phyloP scores from a whole-genome alignment of 2,329 filamentous ascomycete genomes.

The Aureobasidium sp. region DNA sequence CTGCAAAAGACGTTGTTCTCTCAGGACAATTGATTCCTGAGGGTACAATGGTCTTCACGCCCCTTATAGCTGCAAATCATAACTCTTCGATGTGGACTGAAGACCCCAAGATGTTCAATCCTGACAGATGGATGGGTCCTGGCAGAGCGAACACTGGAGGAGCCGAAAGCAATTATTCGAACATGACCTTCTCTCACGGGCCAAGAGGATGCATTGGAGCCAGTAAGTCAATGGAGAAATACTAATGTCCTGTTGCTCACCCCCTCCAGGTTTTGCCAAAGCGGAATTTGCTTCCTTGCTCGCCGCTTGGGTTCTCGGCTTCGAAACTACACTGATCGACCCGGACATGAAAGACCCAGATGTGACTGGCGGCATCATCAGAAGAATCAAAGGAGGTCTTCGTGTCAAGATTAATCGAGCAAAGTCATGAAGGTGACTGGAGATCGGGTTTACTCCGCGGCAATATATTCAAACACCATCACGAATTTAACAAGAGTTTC shows the following conservation, averaged over 20 bases:
- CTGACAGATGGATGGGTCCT: constrained; percentile 36
- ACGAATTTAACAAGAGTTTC: background rate
- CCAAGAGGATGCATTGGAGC: constrained; percentile 25
- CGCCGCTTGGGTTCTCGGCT: constrained; percentile 18
- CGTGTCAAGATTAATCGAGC: constrained; percentile 5
- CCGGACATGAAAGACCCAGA: constrained; percentile 5
- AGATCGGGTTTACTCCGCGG: background rate
- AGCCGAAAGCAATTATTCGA: constrained; percentile 30
- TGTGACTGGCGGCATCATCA: constrained; percentile 8
- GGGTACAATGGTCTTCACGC: constrained; percentile 30
- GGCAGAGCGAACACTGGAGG: constrained; percentile 31
- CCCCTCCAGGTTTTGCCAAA: constrained; percentile 16
- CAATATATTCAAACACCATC: background rate
- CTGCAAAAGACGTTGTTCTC: constrained; percentile 16
- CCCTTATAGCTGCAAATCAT: constrained; percentile 36
- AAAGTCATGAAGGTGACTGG: constrained; percentile 1
- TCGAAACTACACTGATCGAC: constrained; percentile 15
- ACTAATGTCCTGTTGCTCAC: background rate
- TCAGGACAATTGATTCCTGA: constrained; percentile 29
- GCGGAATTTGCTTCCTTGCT: constrained; percentile 21
- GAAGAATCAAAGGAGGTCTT: constrained; percentile 12
- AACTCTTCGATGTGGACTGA: constrained; percentile 34
- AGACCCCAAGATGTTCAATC: constrained; percentile 33
- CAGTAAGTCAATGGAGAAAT: background rate
- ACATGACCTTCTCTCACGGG: constrained; percentile 36